Base-by-base conservation (phyloP, 192 early-diverging fungal species). In the Gonapodya prolifera region DNA sequence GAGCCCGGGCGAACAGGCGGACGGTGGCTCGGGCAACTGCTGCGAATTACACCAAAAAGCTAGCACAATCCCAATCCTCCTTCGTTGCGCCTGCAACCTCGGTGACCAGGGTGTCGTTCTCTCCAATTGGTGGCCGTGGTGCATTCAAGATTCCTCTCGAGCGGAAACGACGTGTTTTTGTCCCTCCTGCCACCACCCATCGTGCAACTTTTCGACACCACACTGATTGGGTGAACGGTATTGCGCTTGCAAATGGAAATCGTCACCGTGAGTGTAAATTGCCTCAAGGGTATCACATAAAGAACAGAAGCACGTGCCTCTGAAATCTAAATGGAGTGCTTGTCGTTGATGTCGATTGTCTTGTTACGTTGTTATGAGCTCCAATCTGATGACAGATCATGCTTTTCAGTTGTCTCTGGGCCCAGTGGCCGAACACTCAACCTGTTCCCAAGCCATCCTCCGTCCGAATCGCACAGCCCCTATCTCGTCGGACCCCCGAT, bases 161-260 rank as follows among this genome's bases (percentile, higher is more conserved):
- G 1, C 2, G 30, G 1, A 1, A 69, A 29, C 30, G 35, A 69
- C 30, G 69, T 76, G 69, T 76, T 1, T 69, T 17, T 32, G 30
- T 23, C 45, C 45, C 45, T 61, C 45, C 45, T 23, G 45, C 32
- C 69, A 87, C 95, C 1, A 89, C 90, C 0, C 89, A 89, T 78
- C 82, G 89, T 16, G 86, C 85, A 23, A 89, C 88, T 32, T 92
- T 86, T 75, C 87, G 92, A 79, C 87, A 92, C 73, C 97, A 99
- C 79, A 92, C 90, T 2, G 96, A 98, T 83, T 99, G 97, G 97
- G 91, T 99, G 2, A 99, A 98, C 82, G 97, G 96, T 76, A 87
- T 99, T 69, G 89, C 89, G 29, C 84, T 94, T 17, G 90, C 87
- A 75, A 86, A 93, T 75, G 79, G 87, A 69, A 87, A 87, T 75